phyloP scores from a whole-genome alignment of 345 rosid species.

The Raphanus sativus region DNA sequence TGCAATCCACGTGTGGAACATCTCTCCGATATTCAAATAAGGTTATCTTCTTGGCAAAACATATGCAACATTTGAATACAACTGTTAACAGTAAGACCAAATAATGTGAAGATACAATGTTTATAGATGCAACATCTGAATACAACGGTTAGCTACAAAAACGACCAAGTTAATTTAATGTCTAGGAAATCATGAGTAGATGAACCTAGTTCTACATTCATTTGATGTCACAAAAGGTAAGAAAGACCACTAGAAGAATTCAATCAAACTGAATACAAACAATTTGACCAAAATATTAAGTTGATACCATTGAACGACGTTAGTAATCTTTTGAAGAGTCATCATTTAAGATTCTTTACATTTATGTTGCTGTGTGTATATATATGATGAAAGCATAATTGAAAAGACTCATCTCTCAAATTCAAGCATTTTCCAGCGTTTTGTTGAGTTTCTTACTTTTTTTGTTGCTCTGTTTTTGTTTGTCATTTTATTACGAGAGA shows the following conservation, averaged over 20 bases:
- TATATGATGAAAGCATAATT: neutral
- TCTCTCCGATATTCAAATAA: too few species aligned
- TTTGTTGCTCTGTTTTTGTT: neutral
- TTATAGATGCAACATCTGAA: neutral
- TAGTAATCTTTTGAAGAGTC: neutral
- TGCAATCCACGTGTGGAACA: too few species aligned
- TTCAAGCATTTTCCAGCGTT: neutral
- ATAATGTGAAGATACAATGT: neutral
- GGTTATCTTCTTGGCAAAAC: too few species aligned
- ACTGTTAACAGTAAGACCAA: neutral
- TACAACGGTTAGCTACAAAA: neutral
- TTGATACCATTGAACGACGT: neutral
- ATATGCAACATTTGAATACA: neutral
- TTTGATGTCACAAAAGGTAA: neutral
- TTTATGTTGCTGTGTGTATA: neutral
- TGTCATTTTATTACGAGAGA: neutral
- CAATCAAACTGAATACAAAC: neutral
- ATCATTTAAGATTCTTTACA: neutral
- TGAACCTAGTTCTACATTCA: neutral
- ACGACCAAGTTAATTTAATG: neutral
- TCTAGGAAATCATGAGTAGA: neutral
- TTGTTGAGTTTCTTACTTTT: neutral
- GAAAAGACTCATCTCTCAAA: neutral
- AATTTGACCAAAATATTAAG: neutral
- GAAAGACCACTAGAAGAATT: neutral